A percentile compares a stretch with the other conserved stretches of the same genome.
phyloP scores from a whole-genome alignment of 495 filamentous ascomycete genomes.

The Penicillium alfredii region DNA sequence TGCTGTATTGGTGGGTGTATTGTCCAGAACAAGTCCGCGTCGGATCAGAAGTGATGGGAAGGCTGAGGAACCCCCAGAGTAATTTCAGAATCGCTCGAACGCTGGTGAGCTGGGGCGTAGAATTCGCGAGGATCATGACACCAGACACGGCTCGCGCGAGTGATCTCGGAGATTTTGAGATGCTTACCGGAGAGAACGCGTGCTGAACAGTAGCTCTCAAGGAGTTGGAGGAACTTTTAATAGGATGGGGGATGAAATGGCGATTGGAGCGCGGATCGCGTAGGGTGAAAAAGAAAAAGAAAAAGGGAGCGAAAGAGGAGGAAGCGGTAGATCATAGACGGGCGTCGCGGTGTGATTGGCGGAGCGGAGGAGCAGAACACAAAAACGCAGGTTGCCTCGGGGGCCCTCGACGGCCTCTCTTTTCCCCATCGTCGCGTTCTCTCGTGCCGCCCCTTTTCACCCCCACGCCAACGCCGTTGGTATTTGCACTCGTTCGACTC shows the following conservation, averaged over 20 bases:
- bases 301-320: conserved; percentile 39
- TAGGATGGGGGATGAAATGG: conserved; percentile 24
- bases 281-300: conserved; percentile 26
- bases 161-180: background rate
- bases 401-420: conserved; percentile 13
- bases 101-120: too few relatives aligned
- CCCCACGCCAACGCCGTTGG: conserved; percentile 11
- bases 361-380: conserved; percentile 40
- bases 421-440: conserved; percentile 8
- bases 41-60: background rate
- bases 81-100: too few relatives aligned
- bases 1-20: background rate
- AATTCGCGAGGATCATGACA: background rate
- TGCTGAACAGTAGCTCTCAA: conserved; percentile 4
- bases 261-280: conserved; percentile 23
- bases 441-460: conserved; percentile 11
- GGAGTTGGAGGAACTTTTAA: conserved; percentile 11
- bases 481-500: conserved; percentile 45
- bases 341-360: conserved; percentile 33
- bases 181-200: conserved; percentile 23
- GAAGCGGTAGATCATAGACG: conserved; percentile 40
- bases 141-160: conserved; percentile 4
- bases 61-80: too few relatives aligned
- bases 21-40: conserved; percentile 4
- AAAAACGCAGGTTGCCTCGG: conserved; percentile 10